Evolutionary conservation across 345 rosid genomes (phyloP), one percentile per base, ranked within the genome.

Genomic region (Gossypium turneri): DNA sequence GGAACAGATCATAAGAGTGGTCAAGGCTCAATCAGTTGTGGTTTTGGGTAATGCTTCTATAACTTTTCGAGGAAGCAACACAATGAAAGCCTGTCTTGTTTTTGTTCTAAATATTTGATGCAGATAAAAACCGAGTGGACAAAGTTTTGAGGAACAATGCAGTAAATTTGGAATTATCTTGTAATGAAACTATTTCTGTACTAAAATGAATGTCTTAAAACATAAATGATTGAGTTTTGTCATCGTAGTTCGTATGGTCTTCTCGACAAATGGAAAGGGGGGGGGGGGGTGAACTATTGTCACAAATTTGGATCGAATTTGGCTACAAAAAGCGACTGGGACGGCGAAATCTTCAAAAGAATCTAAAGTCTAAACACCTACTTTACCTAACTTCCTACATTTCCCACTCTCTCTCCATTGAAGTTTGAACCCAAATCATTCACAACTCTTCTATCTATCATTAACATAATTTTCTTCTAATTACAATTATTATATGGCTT

Each of bases 321-420:
- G 17, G 53, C 19, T 15, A 22, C 65, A 55, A 53, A 72, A 5
- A 34, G 55, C 16, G 82, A 41, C 7, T 41, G n/a, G 19, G 65
- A 61, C 74, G 65, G 52, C 74, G 51, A 73, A 73, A 73, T 80
- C 79, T 77, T 74, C 25, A 13, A 64, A 66, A 64, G 76, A 81
- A 74, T 74, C 73, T 50, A 6, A 69, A 7, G 57, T 72, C 80
- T 73, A 73, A 12, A 27, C 13, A 16, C 64, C 57, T 74, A 17
- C 61, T 20, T 66, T 53, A 51, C 66, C 77, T 57, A 50, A 44
- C 44, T 58, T 7, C 74, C 76, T 48, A 60, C 5, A 53, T 9
- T 29, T 45, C 55, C 73, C 75, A 58, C 67, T 60, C 48, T 70
- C 47, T 43, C 55, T 57, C 69, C 78, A 68, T 56, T 25, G 60